Percentiles rank a stretch among this genome's conserved stretches.
These are phyloP conservation scores for Fusarium dimerum DNA, from an alignment of 2,329 filamentous ascomycete genomes.

Conservation along the genomic window DNA sequence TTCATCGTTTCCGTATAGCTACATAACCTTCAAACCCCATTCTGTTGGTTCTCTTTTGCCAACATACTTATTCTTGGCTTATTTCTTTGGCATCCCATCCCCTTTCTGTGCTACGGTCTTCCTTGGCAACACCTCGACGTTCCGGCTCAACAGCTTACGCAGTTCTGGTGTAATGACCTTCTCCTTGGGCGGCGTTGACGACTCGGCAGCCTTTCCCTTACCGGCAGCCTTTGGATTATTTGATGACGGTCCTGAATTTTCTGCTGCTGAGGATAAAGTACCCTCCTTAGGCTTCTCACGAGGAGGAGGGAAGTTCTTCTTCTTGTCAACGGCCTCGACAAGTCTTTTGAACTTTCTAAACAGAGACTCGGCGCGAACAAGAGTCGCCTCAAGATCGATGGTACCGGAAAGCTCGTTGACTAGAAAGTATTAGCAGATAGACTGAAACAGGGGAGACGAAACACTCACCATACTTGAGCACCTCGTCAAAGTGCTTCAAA, in stretches of 20 bases:
- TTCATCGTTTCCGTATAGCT: not conserved
- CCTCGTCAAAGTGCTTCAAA: slow-evolving; percentile 91
- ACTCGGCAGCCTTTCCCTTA: slow-evolving; percentile 42
- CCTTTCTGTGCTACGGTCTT: slow-evolving; percentile 37
- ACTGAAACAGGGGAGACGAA: not conserved
- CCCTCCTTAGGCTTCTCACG: slow-evolving; percentile 24
- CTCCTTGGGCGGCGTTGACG: slow-evolving; percentile 33
- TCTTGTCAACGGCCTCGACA: slow-evolving; percentile 90
- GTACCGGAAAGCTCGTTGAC: slow-evolving; percentile 94
- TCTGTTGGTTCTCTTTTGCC: not conserved
- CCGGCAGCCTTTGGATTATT: slow-evolving; percentile 17
- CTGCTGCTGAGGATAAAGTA: slow-evolving; percentile 17
- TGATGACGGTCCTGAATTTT: slow-evolving; percentile 8
- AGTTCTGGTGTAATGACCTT: slow-evolving; percentile 60
- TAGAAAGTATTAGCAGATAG: slow-evolving; percentile 37
- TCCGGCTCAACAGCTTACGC: slow-evolving; percentile 52
- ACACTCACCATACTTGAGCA: slow-evolving; percentile 85
- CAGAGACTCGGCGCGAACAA: slow-evolving; percentile 84
- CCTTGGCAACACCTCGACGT: slow-evolving; percentile 46
- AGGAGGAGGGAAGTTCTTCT: slow-evolving; percentile 74
- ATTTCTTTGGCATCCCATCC: slow-evolving; percentile 38
- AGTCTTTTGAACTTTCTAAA: slow-evolving; percentile 86
- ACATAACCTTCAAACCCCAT: not conserved
- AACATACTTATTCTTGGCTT: not conserved
- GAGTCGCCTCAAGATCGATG: slow-evolving; percentile 84